Base-by-base conservation (phyloP, 2,329 filamentous ascomycete genomes). In the Exophiala sp. region DNA sequence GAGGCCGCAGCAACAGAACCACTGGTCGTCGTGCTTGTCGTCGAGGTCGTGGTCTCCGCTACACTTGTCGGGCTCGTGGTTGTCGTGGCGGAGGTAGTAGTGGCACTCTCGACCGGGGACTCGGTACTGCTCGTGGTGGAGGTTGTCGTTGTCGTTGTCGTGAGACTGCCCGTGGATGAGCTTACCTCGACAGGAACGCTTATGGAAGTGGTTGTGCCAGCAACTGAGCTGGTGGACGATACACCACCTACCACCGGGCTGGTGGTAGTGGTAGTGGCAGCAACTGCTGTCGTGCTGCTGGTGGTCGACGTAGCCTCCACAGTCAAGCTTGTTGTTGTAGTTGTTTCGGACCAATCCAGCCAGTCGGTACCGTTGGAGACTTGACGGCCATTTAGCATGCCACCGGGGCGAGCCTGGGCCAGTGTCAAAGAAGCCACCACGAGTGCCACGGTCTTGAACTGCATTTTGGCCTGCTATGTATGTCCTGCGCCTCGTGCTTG, bases 341-440 rank as follows among this genome's bases (percentile, higher is more conserved):
- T 14, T 43, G 52, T 30, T 14, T 32, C 44, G 6, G 54, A 29
- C 44, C 34, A 40, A 16, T 43, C 43, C 22, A 41, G 30, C 47
- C 24, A 42, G 22, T n/a, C n/a, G n/a, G 46, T 50, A 14, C 46
- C 50, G 48, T 52, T 53, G 42, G 39, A 13, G 23, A 41, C 43
- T 21, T 50, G 42, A 16, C 53, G 53, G 44, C 40, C 39, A 9
- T 41, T 37, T 11, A 57, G 35, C 35, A 29, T 27, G 19, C 41
- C 51, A 29, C 49, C 54, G 19, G 46, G 48, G 46, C 42, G 50
- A 42, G 51, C 54, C 45, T 54, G 51, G 29, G 54, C 54, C 51
- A 54, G 43, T 13, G 51, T 50, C 51, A 52, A 49, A 22, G 42
- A 54, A 19, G 51, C 50, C 30, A 45, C 45, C 40, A 56, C 21